These are phyloP conservation scores for Diplodia sapinea DNA, from an alignment of 2,329 filamentous ascomycete genomes.

Conservation along the genomic window DNA sequence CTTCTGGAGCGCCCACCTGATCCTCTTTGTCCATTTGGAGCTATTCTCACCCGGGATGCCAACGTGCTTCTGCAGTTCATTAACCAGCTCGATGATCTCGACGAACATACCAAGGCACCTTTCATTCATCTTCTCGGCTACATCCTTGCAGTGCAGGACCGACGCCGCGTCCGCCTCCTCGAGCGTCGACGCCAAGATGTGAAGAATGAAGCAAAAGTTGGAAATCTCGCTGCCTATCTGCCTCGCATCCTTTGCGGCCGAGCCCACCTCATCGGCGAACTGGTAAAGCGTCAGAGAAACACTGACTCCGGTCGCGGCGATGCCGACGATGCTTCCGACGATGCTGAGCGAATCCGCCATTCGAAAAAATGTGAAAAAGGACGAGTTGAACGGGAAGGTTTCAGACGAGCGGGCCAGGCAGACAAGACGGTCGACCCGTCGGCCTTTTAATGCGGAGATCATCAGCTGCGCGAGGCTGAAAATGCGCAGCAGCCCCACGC, in stretches of 20 bases:
- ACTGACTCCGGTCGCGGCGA: neutral
- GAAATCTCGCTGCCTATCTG: constrained; percentile 1
- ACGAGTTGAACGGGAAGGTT: too few species aligned
- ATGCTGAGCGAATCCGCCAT: constrained; percentile 4
- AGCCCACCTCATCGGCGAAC: neutral
- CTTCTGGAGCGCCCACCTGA: constrained; percentile 3
- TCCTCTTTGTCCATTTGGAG: neutral
- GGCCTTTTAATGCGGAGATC: neutral
- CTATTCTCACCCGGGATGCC: neutral
- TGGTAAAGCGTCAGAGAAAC: neutral
- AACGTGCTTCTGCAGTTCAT: neutral
- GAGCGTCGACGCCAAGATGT: neutral
- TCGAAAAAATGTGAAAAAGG: neutral
- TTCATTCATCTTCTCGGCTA: neutral
- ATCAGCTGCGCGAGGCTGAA: neutral
- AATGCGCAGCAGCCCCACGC: neutral
- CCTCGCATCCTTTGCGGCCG: neutral
- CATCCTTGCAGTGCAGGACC: neutral
- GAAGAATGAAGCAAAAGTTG: neutral
- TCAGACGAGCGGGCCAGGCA: too few species aligned
- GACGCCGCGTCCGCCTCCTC: neutral
- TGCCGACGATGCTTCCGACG: neutral
- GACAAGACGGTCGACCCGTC: neutral
- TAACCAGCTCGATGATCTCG: neutral
- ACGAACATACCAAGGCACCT: neutral